Base-by-base conservation (phyloP, 148 eudicot genomes). In the Dysphania ambrosioides region DNA sequence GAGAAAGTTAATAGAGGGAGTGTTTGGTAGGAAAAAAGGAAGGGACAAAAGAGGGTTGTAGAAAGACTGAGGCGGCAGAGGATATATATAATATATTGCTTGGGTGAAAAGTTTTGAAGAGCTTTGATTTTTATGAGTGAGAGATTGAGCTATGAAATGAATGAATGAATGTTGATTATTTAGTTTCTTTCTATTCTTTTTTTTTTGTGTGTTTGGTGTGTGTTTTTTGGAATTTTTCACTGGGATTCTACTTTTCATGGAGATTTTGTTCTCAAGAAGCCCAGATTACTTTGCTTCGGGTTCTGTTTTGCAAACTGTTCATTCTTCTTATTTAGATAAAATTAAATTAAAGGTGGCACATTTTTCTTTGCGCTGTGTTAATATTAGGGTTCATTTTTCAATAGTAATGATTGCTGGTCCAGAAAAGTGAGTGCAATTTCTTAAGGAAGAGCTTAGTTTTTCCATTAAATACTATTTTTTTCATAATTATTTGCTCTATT, bases 1-100 rank as follows among this genome's bases (percentile, higher is more conserved):
- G 44, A 66, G 60, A 71, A 55, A 23, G 59, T 68, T 47, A n/a
- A n/a, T n/a, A 75, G 66, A 56, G 51, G 5, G 64, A 27, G 1
- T 29, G 61, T 35, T 24, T n/a, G n/a, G 26, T 44, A 78, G 74
- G n/a, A 79, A 75, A 94, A 86, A 86, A 77, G 90, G 82, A 85
- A 83, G 93, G 92, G 93, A 94, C 96, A 94, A 90, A 88, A 82
- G 85, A 87, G 93, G 85, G 84, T 80, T 80, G 82, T 83, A 77
- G 86, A 90, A 90, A 88, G 82, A 77, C 29, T 40, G 66, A 73
- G 73, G 66, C 47, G 61, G 79, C 82, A 79, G 84, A 81, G 79
- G 77, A 71, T 72, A 73, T 79, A 68, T n/a, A n/a, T n/a, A n/a
- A n/a, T n/a, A n/a, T 79, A 68, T 87, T 88, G 86, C 91, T 91